Conservation (phyloP, 768 basidiomycete genomes). For the Tricholoma sp. region DNA sequence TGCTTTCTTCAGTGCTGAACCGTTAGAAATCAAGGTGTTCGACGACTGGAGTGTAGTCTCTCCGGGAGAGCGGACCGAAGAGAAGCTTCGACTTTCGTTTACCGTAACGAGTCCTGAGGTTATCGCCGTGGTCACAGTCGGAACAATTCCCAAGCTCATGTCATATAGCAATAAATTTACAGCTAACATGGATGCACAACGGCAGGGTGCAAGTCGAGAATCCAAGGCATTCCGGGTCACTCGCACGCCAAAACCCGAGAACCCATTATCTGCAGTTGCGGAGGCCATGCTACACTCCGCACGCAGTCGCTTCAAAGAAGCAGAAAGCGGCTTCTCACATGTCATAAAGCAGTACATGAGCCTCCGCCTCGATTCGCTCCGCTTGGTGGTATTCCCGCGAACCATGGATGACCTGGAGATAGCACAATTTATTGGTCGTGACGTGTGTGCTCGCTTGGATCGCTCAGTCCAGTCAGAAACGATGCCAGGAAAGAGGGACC, state of each 20-base stretch:
- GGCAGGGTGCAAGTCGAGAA: slow-evolving; percentile 72
- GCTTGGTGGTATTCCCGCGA: slow-evolving; percentile 72
- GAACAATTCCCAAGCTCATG: slow-evolving; percentile 74
- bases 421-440: slow-evolving; percentile 65
- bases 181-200: slow-evolving; percentile 66
- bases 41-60: slow-evolving; percentile 76
- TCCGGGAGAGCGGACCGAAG: slow-evolving; percentile 30
- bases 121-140: slow-evolving; percentile 60
- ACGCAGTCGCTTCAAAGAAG: slow-evolving; percentile 64
- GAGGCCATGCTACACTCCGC: slow-evolving; percentile 79
- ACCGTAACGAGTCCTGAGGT: slow-evolving; percentile 67
- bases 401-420: slow-evolving; percentile 75
- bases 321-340: slow-evolving; percentile 53
- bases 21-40: slow-evolving; percentile 64
- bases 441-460: slow-evolving; percentile 67
- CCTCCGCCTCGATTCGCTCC: slow-evolving; percentile 58
- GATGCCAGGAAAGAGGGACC: slow-evolving; percentile 52
- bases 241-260: slow-evolving; percentile 68
- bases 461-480: slow-evolving; percentile 52
- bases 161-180: slow-evolving; percentile 72
- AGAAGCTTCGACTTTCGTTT: slow-evolving; percentile 66
- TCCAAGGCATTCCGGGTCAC: slow-evolving; percentile 74
- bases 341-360: slow-evolving; percentile 71
- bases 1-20: slow-evolving; percentile 56
- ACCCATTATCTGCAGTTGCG: slow-evolving; percentile 81